These are phyloP conservation scores for Tremella fuciformis DNA, from an alignment of 768 basidiomycete genomes.

Conservation along the genomic window DNA sequence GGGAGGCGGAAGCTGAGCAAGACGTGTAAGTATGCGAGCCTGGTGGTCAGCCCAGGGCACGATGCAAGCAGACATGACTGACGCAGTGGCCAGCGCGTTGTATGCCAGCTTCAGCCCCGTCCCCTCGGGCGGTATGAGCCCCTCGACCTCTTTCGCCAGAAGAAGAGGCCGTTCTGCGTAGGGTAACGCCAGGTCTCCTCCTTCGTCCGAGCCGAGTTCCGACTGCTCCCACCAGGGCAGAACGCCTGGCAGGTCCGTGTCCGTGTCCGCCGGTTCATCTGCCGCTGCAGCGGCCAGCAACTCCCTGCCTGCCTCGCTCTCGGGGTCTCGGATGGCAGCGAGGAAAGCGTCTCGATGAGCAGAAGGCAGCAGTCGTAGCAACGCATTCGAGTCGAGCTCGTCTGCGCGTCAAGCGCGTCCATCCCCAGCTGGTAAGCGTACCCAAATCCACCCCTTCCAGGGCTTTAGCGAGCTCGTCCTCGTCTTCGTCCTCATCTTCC, in stretches of 20 bases:
- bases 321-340: constrained; percentile 31
- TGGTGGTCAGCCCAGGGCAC: constrained; percentile 8
- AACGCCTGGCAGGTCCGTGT: constrained; percentile 2
- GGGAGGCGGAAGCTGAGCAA: constrained; percentile 36
- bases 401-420: constrained; percentile 22
- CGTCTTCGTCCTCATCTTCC: constrained; percentile 37
- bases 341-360: constrained; percentile 39
- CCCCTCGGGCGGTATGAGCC: constrained; percentile 30
- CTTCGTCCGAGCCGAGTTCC: constrained; percentile 12
- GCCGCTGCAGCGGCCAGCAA: constrained; percentile 25
- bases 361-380: constrained; percentile 41
- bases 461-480: constrained; percentile 29
- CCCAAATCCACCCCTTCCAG: constrained; percentile 37
- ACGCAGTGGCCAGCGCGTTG: constrained; percentile 43
- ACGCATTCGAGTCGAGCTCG: constrained; percentile 37
- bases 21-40: constrained; percentile 37
- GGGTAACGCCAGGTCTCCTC: constrained; percentile 7
- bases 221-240: constrained; percentile 22
- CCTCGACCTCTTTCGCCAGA: constrained; percentile 12
- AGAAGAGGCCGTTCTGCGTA: constrained; percentile 23
- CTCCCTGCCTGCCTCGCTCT: constrained; percentile 28
- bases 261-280: not conserved
- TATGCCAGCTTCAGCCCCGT: constrained; percentile 34
- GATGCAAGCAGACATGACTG: constrained; percentile 11
- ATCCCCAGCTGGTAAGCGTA: constrained; percentile 13